Evolutionary conservation across 495 filamentous ascomycete species (phyloP), one percentile per base, ranked within the genome.

Genomic region (Filosporella fistucella): DNA sequence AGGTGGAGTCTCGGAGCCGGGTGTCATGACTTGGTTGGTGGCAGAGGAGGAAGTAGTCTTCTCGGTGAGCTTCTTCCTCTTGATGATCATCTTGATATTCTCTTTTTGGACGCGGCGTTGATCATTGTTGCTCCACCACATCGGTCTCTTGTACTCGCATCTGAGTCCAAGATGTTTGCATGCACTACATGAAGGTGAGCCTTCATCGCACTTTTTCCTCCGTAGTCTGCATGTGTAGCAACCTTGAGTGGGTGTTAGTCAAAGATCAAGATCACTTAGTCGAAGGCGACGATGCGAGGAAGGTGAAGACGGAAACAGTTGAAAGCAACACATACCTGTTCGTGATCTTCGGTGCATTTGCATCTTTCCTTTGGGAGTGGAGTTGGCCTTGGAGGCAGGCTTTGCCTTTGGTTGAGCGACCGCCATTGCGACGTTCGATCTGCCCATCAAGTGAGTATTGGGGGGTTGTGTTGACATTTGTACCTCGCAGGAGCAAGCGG

Each of bases 131-230:
- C 82, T 87, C 93, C 93, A 98, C 93, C 93, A 98, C 64, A 87
- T 78, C 10, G 93, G 91, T 61, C 91, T 75, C 76, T 95, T 95
- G 68, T 96, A 98, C 72, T 98, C 89, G 68, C 93, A 98, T 49
- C 71, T 71, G 18, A 98, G 76, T 9, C 82, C 80, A 33, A 98
- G 81, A 58, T 96, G 86, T 61, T 78, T 85, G 78, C 93, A 98
- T 40, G 91, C 89, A 41, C 78, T 79, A 72, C 93, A 98, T 52
- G 80, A 71, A 29, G 88, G 86, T 57, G 86, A 86, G 44, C 82
- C 85, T 68, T 98, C 93, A 62, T 98, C 91, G 69, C 93, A 97
- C 80, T 98, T 98, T 78, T 98, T 96, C 58, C 93, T 69, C 62
- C 93, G 82, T 52, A 98, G 68, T 59, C 93, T 85, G 73, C 93